Conservation (phyloP, 345 rosid genomes). For the Populus pruinosa region DNA sequence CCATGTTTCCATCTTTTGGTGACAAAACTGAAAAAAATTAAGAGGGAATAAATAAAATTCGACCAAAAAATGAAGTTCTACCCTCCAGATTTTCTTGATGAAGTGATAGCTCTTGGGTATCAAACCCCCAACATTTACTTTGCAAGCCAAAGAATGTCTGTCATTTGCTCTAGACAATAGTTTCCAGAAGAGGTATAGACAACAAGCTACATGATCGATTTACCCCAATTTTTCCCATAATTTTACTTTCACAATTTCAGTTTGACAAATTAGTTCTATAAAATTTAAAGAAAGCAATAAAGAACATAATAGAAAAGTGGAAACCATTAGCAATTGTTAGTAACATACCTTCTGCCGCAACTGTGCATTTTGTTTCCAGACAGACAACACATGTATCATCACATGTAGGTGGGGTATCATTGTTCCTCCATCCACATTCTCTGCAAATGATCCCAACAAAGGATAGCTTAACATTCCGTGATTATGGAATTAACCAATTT, state of each 20-base stretch:
- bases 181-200: neutral
- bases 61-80: neutral
- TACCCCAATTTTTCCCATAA: neutral
- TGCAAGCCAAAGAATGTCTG: neutral
- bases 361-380: slow-evolving; percentile 77
- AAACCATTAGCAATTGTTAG: neutral
- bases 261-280: neutral
- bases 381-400: slow-evolving; percentile 85
- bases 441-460: slow-evolving; percentile 35
- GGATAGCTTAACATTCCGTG: neutral
- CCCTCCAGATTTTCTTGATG: neutral
- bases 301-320: neutral
- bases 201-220: neutral
- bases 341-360: slow-evolving; percentile 69
- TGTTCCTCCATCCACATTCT: slow-evolving; percentile 85
- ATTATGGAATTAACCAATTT: neutral
- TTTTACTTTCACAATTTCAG: neutral
- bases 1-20: neutral
- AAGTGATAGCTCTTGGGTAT: neutral
- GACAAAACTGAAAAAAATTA: neutral
- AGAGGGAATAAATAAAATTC: neutral
- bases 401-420: slow-evolving; percentile 43
- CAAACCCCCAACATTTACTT: neutral
- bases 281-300: neutral
- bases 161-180: neutral